These are phyloP conservation scores for Phytophthora citricola DNA, from an alignment of 352 stramenopile genomes.

Conservation along the genomic window DNA sequence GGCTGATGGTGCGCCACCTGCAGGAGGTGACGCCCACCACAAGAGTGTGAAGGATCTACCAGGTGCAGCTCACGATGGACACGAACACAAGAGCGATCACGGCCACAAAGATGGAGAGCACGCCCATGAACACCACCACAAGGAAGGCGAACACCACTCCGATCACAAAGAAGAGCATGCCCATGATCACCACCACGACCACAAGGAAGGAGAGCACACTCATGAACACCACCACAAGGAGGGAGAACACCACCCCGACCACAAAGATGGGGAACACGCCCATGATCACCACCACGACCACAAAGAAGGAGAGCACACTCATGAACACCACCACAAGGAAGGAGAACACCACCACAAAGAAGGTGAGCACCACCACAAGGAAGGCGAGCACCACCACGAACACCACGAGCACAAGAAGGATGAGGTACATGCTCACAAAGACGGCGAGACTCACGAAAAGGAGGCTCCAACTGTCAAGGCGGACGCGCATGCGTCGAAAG, in stretches of 20 bases:
- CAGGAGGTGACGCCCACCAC: slow-evolving; percentile 31
- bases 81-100: slow-evolving; percentile 7
- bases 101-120: neutral
- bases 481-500: slow-evolving; percentile 18
- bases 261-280: neutral
- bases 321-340: slow-evolving; percentile 12
- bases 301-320: slow-evolving; percentile 12
- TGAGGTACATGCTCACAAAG: slow-evolving; percentile 9
- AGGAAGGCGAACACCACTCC: slow-evolving; percentile 10
- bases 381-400: slow-evolving; percentile 18
- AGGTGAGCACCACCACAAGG: slow-evolving; percentile 3
- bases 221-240: slow-evolving; percentile 15
- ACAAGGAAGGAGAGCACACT: slow-evolving; percentile 12
- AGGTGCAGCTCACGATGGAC: slow-evolving; percentile 6
- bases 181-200: slow-evolving; percentile 4
- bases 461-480: slow-evolving; percentile 11
- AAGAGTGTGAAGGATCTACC: slow-evolving; percentile 14
- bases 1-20: slow-evolving; percentile 33
- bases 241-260: neutral
- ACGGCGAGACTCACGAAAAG: slow-evolving; percentile 12
- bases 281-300: slow-evolving; percentile 4
- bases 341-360: slow-evolving; percentile 8
- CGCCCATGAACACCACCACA: slow-evolving; percentile 7
- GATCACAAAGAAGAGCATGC: neutral
- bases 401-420: slow-evolving; percentile 17